Evolutionary conservation across 768 basidiomycete genomes (phyloP), one percentile per base, ranked within the genome.

Genomic region (Mycena galericulata): DNA sequence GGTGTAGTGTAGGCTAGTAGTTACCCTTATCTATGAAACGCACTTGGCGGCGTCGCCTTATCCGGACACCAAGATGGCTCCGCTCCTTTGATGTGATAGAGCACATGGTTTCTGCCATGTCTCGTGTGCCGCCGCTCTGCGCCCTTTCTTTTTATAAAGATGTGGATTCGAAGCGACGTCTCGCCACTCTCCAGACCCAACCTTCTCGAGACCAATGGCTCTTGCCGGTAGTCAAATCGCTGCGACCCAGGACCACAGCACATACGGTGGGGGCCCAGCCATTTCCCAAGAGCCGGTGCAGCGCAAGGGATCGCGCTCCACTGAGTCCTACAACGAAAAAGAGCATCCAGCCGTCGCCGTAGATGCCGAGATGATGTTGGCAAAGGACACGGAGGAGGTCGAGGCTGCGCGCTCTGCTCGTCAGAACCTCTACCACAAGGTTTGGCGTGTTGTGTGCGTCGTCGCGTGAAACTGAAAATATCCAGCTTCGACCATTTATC

Each of bases 1-100:
- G 80, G 92, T 95, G 69, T 94, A 87, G 83, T 56, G 34, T 36
- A 36, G 40, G 6, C n/a, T 57, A 43, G 14, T 18, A 40, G 40
- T 24, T 36, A 53, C 11, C 8, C 58, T 32, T 61, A 58, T 63
- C 46, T 64, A 29, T 62, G 40, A 56, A 65, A 61, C 47, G 40
- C 43, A n/a, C 55, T 45, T 61, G 61, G 45, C 27, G 32, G 43
- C 40, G 46, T 3, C 7, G 14, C 56, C 53, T 51, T 62, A 65
- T 65, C 62, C 40, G 22, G 22, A 45, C 10, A 54, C 8, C 36
- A 41, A 43, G n/a, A 46, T 34, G 49, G 8, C 57, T 41, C 36
- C 46, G 62, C n/a, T 32, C 24, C 14, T 24, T 43, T 55, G 51
- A 59, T 45, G 32, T 11, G 43, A n/a, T n/a, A n/a, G n/a, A 59